Evolutionary conservation across 345 rosid genomes (phyloP).

Genomic region (Salix udensis): DNA sequence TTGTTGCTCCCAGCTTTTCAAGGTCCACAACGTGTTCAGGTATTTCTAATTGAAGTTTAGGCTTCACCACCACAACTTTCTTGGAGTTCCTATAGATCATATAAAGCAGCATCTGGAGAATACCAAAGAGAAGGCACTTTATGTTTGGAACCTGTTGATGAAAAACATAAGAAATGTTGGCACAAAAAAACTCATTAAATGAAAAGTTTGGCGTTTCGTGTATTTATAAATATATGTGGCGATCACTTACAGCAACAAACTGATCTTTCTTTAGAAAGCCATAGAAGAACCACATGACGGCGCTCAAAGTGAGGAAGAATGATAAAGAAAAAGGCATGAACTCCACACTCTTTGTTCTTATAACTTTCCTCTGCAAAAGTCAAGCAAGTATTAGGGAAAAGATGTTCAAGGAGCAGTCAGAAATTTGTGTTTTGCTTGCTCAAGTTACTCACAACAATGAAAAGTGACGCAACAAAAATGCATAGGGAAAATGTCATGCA

Average conservation of each 20-base stretch:
- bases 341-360: too few relatives aligned
- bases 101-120: conserved; percentile 72
- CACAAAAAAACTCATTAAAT: background rate
- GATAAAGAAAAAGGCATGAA: too few relatives aligned
- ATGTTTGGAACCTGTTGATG: conserved; percentile 65
- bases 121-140: conserved; percentile 66
- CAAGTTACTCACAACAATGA: too few relatives aligned
- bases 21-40: conserved; percentile 27
- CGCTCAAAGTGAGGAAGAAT: too few relatives aligned
- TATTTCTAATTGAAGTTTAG: conserved; percentile 38
- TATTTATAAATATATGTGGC: background rate
- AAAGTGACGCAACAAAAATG: too few relatives aligned
- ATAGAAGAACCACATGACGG: too few relatives aligned
- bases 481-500: too few relatives aligned
- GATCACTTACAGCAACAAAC: too few relatives aligned
- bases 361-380: background rate
- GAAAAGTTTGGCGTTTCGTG: background rate
- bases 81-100: conserved; percentile 54
- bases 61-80: conserved; percentile 29
- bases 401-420: too few relatives aligned
- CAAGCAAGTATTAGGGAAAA: too few relatives aligned
- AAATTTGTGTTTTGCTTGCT: too few relatives aligned
- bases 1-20: background rate
- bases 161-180: background rate
- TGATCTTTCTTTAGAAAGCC: conserved; percentile 40